Evolutionary conservation across 1,139 yeast species (phyloP), one percentile per base, ranked within the genome.

Genomic region (Eremothecium coryli): DNA sequence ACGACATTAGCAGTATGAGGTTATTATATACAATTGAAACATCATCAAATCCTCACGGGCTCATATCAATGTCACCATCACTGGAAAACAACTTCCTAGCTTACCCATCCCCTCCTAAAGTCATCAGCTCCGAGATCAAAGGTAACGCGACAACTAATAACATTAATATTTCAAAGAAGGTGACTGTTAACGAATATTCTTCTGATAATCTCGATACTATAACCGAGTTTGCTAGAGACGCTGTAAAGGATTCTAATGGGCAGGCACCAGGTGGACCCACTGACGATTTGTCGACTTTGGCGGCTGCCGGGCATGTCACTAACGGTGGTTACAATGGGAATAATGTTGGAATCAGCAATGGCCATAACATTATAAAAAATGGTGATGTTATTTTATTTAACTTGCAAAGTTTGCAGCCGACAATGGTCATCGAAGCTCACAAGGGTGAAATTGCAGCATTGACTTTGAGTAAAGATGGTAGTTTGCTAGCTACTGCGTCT

Each of bases 301-400:
- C 29, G n/a, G 22, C 38, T 12, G 29, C 35, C 10, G 31, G 29
- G 17, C 28, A 31, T 11, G 36, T 31, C 24, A 23, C 34, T 8
- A 39, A 37, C 17, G 34, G 29, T 13, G 23, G 30, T 13, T n/a
- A n/a, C n/a, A 37, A 32, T 26, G 38, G 43, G 17, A 36, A 33
- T 5, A 39, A 32, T 27, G 26, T 34, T 4, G 63, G 43, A 8
- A 65, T 61, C 37, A 68, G 66, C 38, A 40, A 31, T 4, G 29
- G 39, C 31, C 29, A 42, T 31, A n/a, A n/a, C n/a, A 60, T 66
- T 32, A 40, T 46, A 62, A 62, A 71, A 30, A 73, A 81, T 15
- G 98, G 98, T 0, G 98, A 90, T 54, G 93, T 88, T 14, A 80
- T 86, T 5, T 70, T 90, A 10, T 88, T 85, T 56, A 85, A 90